These are phyloP conservation scores for Cercospora berteroae DNA, from an alignment of 2,329 filamentous ascomycete genomes.

Conservation along the genomic window DNA sequence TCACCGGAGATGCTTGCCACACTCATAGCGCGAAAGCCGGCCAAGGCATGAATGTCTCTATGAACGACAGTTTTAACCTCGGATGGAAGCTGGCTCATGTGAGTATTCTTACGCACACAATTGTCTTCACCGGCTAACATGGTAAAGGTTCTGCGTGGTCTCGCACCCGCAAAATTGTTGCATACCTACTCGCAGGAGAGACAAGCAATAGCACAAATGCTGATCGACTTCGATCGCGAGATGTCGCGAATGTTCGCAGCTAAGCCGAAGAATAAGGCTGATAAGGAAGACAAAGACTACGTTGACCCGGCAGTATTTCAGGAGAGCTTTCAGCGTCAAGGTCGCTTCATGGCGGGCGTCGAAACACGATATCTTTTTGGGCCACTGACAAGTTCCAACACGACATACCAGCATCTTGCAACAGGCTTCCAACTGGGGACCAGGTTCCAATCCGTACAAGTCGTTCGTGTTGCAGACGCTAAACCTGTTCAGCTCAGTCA, in stretches of 20 bases:
- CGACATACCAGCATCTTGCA: slow-evolving; percentile 33
- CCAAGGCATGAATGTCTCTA: slow-evolving; percentile 70
- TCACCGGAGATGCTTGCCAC: slow-evolving; percentile 64
- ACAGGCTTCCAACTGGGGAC: slow-evolving; percentile 35
- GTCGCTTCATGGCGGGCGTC: slow-evolving; percentile 37
- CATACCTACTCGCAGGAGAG: slow-evolving; percentile 56
- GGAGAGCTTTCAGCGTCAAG: slow-evolving; percentile 34
- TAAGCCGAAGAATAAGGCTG: slow-evolving; percentile 30
- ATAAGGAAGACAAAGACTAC: slow-evolving; percentile 28
- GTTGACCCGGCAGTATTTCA: slow-evolving; percentile 39
- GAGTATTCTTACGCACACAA: background rate
- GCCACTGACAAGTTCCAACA: slow-evolving; percentile 26
- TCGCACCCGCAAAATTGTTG: slow-evolving; percentile 39
- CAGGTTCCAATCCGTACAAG: slow-evolving; percentile 36
- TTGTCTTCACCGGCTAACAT: background rate
- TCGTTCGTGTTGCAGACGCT: slow-evolving; percentile 37
- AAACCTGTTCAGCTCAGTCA: slow-evolving; percentile 39
- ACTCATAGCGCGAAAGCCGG: slow-evolving; percentile 62
- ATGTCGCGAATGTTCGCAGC: slow-evolving; percentile 50
- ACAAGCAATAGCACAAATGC: slow-evolving; percentile 60
- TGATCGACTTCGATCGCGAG: slow-evolving; percentile 58
- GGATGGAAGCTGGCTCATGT: slow-evolving; percentile 54
- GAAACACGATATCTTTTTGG: slow-evolving; percentile 34
- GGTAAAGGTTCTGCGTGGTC: slow-evolving; percentile 41
- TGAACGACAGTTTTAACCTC: slow-evolving; percentile 64